Conservation (phyloP, 768 basidiomycete species). For the Thelephora ganbajun region DNA sequence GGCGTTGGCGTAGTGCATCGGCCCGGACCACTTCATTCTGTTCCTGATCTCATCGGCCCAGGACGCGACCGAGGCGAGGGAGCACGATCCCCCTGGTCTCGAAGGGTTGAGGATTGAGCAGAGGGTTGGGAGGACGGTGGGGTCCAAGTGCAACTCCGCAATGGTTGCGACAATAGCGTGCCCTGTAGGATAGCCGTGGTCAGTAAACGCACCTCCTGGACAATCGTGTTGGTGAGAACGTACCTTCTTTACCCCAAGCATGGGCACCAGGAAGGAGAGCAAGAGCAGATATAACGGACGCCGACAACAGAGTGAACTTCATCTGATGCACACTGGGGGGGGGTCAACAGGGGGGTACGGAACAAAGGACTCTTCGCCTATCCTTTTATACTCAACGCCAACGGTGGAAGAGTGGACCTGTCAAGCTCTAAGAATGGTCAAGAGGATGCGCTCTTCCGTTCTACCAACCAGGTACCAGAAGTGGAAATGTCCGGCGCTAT, state of each 20-base stretch:
- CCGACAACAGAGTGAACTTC: no score
- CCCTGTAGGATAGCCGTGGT: constrained; percentile 25
- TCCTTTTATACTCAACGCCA: no score
- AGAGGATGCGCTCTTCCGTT: no score
- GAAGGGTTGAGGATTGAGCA: constrained; percentile 50
- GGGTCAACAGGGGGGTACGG: no score
- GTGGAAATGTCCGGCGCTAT: no score
- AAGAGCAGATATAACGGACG: no score
- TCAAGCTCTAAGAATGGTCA: no score
- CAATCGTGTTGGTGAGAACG: constrained; percentile 1
- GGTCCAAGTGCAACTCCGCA: constrained; percentile 83
- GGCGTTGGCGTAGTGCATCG: constrained; percentile 67
- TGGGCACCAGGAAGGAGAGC: constrained; percentile 10
- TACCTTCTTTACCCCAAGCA: constrained; percentile 30
- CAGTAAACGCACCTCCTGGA: not conserved
- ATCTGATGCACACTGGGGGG: no score
- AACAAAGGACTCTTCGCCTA: no score
- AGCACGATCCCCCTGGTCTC: constrained; percentile 38
- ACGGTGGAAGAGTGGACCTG: no score
- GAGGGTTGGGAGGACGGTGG: constrained; percentile 47
- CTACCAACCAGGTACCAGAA: no score
- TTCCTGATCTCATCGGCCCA: constrained; percentile 80
- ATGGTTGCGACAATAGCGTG: constrained; percentile 92
- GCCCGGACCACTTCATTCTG: constrained; percentile 45
- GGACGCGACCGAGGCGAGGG: constrained; percentile 69